Base-by-base conservation (phyloP, 371 early-diverging fungal species). In the Nematocida homosporus region DNA sequence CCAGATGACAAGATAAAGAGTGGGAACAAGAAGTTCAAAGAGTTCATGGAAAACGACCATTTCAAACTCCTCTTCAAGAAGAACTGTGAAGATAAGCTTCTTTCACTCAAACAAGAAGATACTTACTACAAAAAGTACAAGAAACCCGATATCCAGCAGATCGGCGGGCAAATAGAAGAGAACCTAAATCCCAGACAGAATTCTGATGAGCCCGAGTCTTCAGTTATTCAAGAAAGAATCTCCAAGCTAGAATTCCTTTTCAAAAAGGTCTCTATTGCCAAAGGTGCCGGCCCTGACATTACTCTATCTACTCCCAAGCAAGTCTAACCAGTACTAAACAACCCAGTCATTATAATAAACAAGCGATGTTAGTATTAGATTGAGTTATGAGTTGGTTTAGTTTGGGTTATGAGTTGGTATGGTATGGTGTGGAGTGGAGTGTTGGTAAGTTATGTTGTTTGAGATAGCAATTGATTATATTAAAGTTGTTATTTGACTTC, bases 51-150 rank as follows among this genome's bases (percentile, higher is more conserved):
- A n/a, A 72, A 54, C 35, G 35, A 20, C 20, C 29, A 25, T 16
- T 63, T 72, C 41, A 72, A 72, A 52, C 37, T 20, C 3, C 4
- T n/a, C 3, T 35, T 60, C 38, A 48, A 34, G 52, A 34, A 59
- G 35, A 2, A 34, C 27, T 72, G 68, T 18, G n/a, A 61, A 37
- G 44, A 27, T n/a, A 61, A 34, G 2, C 44, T 72, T 2, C 29
- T 29, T 10, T 32, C 4, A 1, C 6, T 61, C 5, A 27, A 48
- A 3, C 38, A 10, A 20, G 16, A 34, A 16, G 41, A 10, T 27
- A 51, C 16, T 2, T 72, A 72, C 51, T 72, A 72, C 63, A 72
- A 51, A 61, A 72, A 72, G 63, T 72, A 42, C 63, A 27, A 13
- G 44, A 13, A 20, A 13, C 20, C 20, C 13, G 20, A 44, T 44